These are phyloP conservation scores for Pseudoscleropodium purum DNA, from an alignment of 225 moss, liverwort and hornwort genomes.

Conservation along the genomic window DNA sequence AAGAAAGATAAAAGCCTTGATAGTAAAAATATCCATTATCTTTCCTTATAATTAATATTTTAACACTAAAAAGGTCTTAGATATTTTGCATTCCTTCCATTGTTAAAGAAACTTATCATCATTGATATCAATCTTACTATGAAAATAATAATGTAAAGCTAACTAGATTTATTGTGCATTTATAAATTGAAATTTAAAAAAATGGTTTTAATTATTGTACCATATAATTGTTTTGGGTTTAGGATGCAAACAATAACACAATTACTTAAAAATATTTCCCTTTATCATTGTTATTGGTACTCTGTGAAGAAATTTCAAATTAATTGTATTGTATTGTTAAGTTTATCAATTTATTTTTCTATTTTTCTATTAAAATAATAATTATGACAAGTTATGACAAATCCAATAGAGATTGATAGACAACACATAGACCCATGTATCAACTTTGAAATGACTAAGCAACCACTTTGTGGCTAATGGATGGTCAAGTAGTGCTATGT, in stretches of 20 bases:
- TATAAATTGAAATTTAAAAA: not conserved
- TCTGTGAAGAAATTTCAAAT: not conserved
- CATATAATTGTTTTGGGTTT: not conserved
- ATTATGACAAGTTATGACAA: not conserved
- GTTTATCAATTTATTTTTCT: not conserved
- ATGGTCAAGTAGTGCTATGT: not conserved
- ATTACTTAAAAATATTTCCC: not conserved
- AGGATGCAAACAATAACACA: not conserved
- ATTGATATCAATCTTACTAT: not conserved
- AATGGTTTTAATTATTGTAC: not conserved
- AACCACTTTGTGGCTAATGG: not conserved
- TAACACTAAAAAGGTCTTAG: not conserved
- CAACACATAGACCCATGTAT: not conserved
- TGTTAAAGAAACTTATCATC: not conserved
- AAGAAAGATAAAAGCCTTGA: not conserved
- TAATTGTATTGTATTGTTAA: not conserved
- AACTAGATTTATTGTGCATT: not conserved
- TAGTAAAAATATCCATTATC: not conserved
- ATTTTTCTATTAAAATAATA: not conserved
- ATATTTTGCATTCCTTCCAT: not conserved
- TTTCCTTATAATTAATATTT: not conserved
- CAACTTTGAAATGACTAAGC: fast-evolving
- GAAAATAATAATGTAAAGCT: not conserved
- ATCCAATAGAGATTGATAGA: not conserved
- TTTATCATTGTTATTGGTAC: not conserved